phyloP scores from a whole-genome alignment of 257 asterid species.

The Ophiorrhiza pumila region DNA sequence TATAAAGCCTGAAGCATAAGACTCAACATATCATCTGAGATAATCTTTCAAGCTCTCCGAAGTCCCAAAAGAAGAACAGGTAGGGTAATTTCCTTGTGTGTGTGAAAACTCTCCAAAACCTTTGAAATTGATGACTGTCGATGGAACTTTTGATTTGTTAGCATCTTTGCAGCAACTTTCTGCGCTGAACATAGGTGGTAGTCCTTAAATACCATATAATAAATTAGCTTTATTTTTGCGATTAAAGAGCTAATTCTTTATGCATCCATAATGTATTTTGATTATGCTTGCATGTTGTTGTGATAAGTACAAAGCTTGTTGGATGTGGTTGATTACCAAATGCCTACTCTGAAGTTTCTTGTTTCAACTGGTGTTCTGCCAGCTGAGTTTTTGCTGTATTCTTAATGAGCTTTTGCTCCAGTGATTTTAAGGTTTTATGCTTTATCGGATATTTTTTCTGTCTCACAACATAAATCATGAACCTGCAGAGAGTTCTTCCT shows the following conservation, averaged over 20 bases:
- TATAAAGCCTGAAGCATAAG: background rate
- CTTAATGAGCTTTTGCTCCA: background rate
- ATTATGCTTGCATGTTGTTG: background rate
- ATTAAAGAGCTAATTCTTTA: background rate
- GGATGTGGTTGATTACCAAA: background rate
- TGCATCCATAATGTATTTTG: background rate
- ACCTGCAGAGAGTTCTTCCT: slow-evolving; percentile 46
- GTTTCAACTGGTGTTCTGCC: background rate
- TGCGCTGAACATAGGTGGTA: background rate
- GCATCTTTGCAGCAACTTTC: background rate
- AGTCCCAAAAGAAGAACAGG: no score
- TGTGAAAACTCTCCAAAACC: background rate
- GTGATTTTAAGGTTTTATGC: background rate
- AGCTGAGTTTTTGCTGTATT: background rate
- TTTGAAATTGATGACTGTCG: background rate
- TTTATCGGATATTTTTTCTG: slow-evolving; percentile 6
- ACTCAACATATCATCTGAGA: no score
- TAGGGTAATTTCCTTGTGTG: background rate
- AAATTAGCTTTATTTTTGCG: background rate
- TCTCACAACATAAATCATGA: slow-evolving; percentile 12
- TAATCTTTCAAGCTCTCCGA: no score
- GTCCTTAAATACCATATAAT: background rate
- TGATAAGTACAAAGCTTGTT: background rate
- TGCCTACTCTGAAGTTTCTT: background rate
- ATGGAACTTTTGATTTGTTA: background rate